phyloP scores from a whole-genome alignment of 139 green algal species.

The Chlorokybus atmophyticus region DNA sequence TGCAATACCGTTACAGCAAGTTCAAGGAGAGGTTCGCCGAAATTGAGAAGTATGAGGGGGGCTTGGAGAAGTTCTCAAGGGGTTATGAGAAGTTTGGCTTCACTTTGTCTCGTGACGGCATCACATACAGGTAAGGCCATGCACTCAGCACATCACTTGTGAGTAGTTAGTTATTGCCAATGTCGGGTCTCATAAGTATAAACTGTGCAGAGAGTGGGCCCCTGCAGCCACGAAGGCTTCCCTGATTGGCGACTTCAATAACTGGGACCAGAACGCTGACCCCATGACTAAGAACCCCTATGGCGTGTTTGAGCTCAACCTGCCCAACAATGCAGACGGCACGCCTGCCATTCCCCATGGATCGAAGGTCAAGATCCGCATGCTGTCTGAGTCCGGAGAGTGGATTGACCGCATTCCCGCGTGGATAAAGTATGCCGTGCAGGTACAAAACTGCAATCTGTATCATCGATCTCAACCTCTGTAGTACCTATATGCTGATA shows the following conservation, averaged over 20 bases:
- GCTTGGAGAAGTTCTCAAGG: conserved; percentile 35
- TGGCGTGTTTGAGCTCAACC: conserved; percentile 34
- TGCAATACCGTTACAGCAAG: conserved; percentile 29
- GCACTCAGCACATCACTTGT: too few species aligned
- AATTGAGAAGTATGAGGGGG: conserved; percentile 40
- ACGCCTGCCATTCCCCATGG: conserved; percentile 35
- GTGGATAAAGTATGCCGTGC: conserved; percentile 41
- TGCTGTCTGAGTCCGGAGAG: conserved; percentile 4
- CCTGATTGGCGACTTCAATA: conserved; percentile 42
- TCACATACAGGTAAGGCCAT: too few species aligned
- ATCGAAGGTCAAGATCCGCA: conserved; percentile 32
- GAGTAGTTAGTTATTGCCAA: too few species aligned
- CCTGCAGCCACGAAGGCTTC: conserved; percentile 24
- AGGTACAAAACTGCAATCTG: too few species aligned
- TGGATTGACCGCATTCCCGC: conserved; percentile 37
- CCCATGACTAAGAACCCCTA: conserved; percentile 40
- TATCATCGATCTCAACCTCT: neutral
- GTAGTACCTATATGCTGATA: neutral
- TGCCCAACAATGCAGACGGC: conserved; percentile 37
- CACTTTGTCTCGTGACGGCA: conserved; percentile 23
- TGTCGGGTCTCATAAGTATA: too few species aligned
- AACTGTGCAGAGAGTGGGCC: conserved; percentile 42
- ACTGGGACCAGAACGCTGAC: conserved; percentile 27
- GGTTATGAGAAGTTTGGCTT: conserved; percentile 37
- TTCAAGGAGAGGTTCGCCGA: conserved; percentile 24